Evolutionary conservation across 1,139 yeast species (phyloP).

Genomic region (Suhomyces chickasaworum): DNA sequence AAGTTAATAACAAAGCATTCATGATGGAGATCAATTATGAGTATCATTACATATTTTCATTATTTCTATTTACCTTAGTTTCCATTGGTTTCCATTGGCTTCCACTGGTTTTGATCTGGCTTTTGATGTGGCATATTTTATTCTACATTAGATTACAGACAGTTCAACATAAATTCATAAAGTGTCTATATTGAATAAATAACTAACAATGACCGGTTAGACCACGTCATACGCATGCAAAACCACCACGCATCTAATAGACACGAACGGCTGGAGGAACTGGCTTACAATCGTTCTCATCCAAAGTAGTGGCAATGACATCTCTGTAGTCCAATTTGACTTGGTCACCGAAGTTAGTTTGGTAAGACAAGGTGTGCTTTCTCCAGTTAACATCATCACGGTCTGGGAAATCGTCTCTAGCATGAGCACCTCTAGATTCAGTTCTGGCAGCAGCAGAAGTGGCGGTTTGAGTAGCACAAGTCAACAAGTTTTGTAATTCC

Average conservation of each 20-base stretch:
- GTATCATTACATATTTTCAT: too few relatives aligned
- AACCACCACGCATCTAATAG: conserved; percentile 46
- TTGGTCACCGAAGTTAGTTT: conserved; percentile 66
- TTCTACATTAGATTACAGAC: not conserved
- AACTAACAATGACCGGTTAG: conserved; percentile 6
- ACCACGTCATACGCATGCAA: conserved; percentile 7
- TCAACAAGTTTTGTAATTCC: conserved; percentile 93
- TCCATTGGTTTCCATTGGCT: too few relatives aligned
- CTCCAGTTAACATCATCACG: conserved; percentile 98
- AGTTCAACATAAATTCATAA: conserved; percentile 3
- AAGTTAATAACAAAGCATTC: too few relatives aligned
- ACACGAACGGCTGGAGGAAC: conserved; percentile 98
- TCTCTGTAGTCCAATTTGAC: conserved; percentile 83
- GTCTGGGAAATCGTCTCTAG: conserved; percentile 95
- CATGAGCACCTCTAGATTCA: conserved; percentile 99
- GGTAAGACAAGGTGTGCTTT: conserved; percentile 97
- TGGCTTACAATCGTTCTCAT: conserved; percentile 88
- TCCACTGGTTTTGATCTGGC: too few relatives aligned
- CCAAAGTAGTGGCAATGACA: conserved; percentile 82
- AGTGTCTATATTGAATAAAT: conserved; percentile 6
- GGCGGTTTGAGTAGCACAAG: conserved; percentile 98
- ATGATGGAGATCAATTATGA: too few relatives aligned
- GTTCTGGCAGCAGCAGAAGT: conserved; percentile 90
- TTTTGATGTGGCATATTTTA: too few relatives aligned
- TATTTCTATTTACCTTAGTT: too few relatives aligned